Conservation (phyloP, 2,329 filamentous ascomycete genomes). For the Seiridium unicorne region DNA sequence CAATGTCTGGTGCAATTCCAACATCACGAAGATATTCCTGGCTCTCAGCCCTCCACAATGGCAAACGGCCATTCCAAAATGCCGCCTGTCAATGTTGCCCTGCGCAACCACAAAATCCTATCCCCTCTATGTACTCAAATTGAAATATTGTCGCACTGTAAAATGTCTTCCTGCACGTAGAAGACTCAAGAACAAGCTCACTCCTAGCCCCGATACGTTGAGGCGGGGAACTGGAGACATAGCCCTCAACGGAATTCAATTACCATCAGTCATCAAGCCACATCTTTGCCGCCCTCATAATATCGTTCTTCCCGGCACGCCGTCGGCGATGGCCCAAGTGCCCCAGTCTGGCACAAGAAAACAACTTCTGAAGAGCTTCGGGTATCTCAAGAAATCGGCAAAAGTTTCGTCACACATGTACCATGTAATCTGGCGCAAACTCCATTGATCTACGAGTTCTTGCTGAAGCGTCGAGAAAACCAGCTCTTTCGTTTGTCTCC, state of each 20-base stretch:
- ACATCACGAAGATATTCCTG: background rate
- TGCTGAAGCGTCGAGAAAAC: conserved; percentile 82
- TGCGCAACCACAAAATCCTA: conserved; percentile 4
- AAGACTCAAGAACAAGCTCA: background rate
- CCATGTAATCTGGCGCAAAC: background rate
- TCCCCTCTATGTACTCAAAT: conserved; percentile 5
- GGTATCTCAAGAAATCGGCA: conserved; percentile 9
- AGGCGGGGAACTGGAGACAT: too few species aligned
- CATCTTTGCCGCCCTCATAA: background rate
- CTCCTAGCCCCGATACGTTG: background rate
- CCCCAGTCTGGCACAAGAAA: background rate
- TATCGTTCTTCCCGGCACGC: background rate
- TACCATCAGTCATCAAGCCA: too few species aligned
- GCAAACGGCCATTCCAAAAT: background rate
- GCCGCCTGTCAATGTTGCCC: background rate
- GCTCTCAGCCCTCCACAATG: background rate
- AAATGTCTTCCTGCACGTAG: background rate
- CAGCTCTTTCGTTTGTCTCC: conserved; percentile 84
- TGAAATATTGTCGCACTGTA: background rate
- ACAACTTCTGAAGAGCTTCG: background rate
- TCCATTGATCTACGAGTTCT: conserved; percentile 33
- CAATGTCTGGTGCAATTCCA: background rate
- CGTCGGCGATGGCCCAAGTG: background rate
- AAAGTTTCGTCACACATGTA: background rate
- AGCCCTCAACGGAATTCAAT: too few species aligned